Evolutionary conservation across 495 filamentous ascomycete genomes (phyloP), one percentile per base, ranked within the genome.

Genomic region (Emericellopsis terricola): DNA sequence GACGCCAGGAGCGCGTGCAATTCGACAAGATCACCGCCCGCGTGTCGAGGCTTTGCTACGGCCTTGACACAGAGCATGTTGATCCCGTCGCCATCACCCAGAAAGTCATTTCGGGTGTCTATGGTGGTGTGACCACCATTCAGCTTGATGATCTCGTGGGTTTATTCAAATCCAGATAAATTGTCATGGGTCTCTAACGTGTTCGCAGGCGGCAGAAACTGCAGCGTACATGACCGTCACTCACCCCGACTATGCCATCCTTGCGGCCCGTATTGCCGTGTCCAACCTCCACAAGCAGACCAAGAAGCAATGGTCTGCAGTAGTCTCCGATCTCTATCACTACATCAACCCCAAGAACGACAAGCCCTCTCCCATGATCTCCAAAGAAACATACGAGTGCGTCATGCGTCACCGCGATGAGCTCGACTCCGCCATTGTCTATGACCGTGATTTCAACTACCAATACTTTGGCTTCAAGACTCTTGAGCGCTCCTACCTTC

Each of bases 401-500:
- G 78, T 97, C 44, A 85, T 87, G 80, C 82, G 81, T 53, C 82
- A 97, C 55, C 81, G 78, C 36, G 87, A 92, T 15, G 89, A 96
- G 50, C 68, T 97, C 24, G 93, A 97, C 66, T 94, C 89, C 11
- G 87, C 89, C 42, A 96, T 97, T 47, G 89, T 97, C 42, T 97
- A 96, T 44, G 89, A 97, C 59, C 76, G 89, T 37, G 89, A 97
- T 51, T 97, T 97, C 70, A 94, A 96, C 68, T 97, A 97, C 64
- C 92, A 97, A 64, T 97, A 84, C 64, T 97, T 97, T 39, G 89
- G 89, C 37, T 97, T 97, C 76, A 97, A 97, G 73, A 97, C 89
- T 2, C 68, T 97, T 27, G 89, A 97, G 66, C 77, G 89, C 33
- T 96, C 89, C 50, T 97, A 97, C 48, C 76, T 97, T 16, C 72